Evolutionary conservation across 2,329 filamentous ascomycete genomes (phyloP).

Genomic region (Colletotrichum liaoningense): DNA sequence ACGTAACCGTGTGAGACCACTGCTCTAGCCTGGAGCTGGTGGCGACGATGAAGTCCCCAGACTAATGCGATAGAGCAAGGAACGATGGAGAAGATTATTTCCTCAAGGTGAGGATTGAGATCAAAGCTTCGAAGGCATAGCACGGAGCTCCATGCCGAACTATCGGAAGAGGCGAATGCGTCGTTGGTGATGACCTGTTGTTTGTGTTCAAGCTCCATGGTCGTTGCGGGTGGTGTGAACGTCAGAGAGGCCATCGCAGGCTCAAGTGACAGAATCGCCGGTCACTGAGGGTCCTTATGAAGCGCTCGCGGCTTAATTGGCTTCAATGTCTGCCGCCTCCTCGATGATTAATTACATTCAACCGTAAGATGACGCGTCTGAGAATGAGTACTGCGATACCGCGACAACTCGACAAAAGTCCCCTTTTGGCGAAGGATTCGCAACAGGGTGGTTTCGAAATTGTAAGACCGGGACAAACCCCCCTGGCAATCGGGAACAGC

Average conservation of each 20-base stretch:
- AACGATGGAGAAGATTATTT: neutral
- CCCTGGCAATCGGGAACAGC: neutral
- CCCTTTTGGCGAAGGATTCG: neutral
- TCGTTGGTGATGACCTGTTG: neutral
- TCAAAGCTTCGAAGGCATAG: neutral
- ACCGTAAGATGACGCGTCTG: neutral
- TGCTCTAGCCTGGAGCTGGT: neutral
- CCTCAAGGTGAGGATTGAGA: neutral
- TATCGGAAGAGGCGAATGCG: neutral
- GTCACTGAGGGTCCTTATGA: neutral
- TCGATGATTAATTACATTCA: neutral
- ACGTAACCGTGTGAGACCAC: neutral
- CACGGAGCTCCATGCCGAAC: neutral
- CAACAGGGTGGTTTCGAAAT: neutral
- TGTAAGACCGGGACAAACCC: neutral
- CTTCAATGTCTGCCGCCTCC: neutral
- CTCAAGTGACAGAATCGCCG: neutral
- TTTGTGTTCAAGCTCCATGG: neutral
- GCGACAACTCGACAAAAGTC: neutral
- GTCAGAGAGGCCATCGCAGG: neutral
- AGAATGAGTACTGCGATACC: neutral
- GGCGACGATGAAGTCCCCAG: neutral
- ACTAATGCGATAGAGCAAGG: neutral
- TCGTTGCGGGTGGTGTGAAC: neutral
- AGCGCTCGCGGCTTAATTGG: neutral